Evolutionary conservation across 768 basidiomycete genomes (phyloP).

Genomic region (Scleroderma bovista): DNA sequence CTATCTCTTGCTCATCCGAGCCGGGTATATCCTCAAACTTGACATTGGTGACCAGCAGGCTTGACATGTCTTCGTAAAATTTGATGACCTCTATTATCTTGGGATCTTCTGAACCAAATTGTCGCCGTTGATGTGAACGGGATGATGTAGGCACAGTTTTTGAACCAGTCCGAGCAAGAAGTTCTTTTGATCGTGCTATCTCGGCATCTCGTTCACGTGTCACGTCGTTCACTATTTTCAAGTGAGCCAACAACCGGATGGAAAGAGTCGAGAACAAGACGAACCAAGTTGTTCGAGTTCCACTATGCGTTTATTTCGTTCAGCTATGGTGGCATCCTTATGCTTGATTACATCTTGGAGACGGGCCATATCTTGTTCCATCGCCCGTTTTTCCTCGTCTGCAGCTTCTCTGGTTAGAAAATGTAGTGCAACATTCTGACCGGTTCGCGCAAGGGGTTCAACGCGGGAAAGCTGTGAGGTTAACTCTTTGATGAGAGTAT

Average conservation of each 20-base stretch:
- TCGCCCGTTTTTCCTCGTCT: conserved; percentile 55
- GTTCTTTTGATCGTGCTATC: conserved; percentile 46
- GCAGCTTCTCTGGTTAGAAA: conserved; percentile 71
- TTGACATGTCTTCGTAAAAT: conserved; percentile 85
- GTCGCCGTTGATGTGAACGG: conserved; percentile 30
- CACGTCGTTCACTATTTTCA: conserved; percentile 42
- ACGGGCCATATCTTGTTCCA: conserved; percentile 44
- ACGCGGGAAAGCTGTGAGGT: conserved; percentile 47
- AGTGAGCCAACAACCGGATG: conserved; percentile 2
- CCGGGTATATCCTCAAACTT: conserved; percentile 36
- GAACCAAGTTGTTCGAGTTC: conserved; percentile 47
- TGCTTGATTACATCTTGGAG: conserved; percentile 40
- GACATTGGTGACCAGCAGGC: conserved; percentile 62
- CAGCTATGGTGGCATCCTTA: conserved; percentile 35
- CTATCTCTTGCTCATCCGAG: conserved; percentile 43
- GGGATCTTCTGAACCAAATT: conserved; percentile 44
- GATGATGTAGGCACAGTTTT: conserved; percentile 34
- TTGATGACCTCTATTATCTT: conserved; percentile 56
- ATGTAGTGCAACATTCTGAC: conserved; percentile 49
- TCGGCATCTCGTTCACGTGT: conserved; percentile 56
- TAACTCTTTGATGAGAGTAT: conserved; percentile 41
- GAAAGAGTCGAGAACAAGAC: conserved; percentile 9
- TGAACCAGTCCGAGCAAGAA: conserved; percentile 39
- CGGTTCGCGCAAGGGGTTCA: conserved; percentile 48
- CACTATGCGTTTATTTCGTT: conserved; percentile 42